Evolutionary conservation across 345 rosid genomes (phyloP), one percentile per base, ranked within the genome.

Genomic region (Litchi chinensis): DNA sequence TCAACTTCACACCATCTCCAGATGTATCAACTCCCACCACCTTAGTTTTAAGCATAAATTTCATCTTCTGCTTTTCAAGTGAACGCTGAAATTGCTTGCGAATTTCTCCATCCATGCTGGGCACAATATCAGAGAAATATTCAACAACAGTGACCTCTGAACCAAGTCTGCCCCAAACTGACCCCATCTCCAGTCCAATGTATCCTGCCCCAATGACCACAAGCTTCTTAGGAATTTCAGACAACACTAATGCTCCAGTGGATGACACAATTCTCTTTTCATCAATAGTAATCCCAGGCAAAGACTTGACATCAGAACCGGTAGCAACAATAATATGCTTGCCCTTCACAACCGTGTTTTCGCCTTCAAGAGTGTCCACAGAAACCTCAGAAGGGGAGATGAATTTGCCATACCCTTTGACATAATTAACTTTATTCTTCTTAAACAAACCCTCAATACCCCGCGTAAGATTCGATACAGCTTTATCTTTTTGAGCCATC

Each of bases 181-280:
- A 97, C 48, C 98, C 99, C 98, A 97, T 90, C 95, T 97, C 98
- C 40, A 94, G 95, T 75, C 99, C 99, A 76, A 97, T 97, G 88
- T 93, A 93, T 43, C 99, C 99, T 41, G 99, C 99, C 24, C 99
- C 99, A 79, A 97, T 89, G 71, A 97, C 99, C 32, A 97, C 93
- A 19, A 97, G 93, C 83, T 90, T 93, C 98, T 93, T 94, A 13
- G 99, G 99, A 41, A 97, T 83, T 80, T 90, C 93, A 46, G 84
- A 4, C 84, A 94, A 85, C 67, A 91, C 88, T 71, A 94, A 79
- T 66, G 99, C 99, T 65, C 99, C 99, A 11, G 99, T 97, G 6
- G 99, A 97, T 12, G 99, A 97, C 24, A 94, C 98, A 54, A 97
- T 91, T 82, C 89, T 94, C 90, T 92, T 83, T 79, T 97, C 99